Evolutionary conservation across 768 basidiomycete species (phyloP).

Genomic region (Termitomyces sp.): DNA sequence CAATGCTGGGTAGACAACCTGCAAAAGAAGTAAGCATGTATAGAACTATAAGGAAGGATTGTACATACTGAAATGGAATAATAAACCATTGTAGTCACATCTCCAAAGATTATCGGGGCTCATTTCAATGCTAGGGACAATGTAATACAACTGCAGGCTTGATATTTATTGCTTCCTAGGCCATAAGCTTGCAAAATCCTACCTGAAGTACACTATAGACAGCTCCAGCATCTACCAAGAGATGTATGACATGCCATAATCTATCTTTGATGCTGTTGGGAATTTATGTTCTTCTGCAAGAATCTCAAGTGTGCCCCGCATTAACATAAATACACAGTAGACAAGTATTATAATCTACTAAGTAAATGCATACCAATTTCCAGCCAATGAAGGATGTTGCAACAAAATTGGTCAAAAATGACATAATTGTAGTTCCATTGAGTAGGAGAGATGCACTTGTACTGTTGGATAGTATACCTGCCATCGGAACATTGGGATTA

Average conservation of each 20-base stretch:
- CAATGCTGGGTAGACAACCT: not conserved
- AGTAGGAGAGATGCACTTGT: too few relatives aligned
- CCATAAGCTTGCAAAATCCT: not conserved
- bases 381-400: not conserved
- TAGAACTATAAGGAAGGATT: not conserved
- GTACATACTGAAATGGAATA: not conserved
- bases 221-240: too few relatives aligned
- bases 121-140: not conserved
- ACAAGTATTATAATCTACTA: too few relatives aligned
- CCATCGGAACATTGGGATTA: not conserved
- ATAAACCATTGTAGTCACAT: not conserved
- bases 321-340: too few relatives aligned
- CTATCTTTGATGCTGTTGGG: not conserved
- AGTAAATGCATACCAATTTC: not conserved
- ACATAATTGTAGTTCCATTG: not conserved
- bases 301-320: not conserved
- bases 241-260: too few relatives aligned
- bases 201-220: not conserved
- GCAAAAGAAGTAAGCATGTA: not conserved
- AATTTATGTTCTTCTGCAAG: not conserved
- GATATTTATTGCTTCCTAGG: not conserved
- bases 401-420: not conserved
- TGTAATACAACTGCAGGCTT: not conserved
- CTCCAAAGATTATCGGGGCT: too few relatives aligned
- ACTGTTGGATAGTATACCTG: not conserved